Percentiles rank a stretch among this genome's conserved stretches.
Evolutionary conservation across 441 rosid species (phyloP).

Genomic region (Isatis lusitanica): DNA sequence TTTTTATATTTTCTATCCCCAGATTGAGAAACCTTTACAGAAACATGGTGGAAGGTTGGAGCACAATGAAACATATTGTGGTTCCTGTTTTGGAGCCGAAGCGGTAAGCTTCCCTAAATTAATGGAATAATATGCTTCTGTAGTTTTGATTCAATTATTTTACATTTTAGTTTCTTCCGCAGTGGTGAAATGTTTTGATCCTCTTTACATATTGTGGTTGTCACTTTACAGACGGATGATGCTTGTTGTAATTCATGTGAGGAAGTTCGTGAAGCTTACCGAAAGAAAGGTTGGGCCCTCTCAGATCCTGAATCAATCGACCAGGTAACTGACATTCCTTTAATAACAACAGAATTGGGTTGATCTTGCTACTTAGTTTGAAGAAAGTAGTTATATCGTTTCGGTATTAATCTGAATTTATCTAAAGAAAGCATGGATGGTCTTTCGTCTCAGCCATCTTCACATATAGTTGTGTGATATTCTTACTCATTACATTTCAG

Average conservation of each 20-base stretch:
- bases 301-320: conserved; percentile 80
- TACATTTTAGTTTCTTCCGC: background rate
- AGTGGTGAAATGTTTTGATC: background rate
- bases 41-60: conserved; percentile 98
- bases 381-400: background rate
- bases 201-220: conserved; percentile 5
- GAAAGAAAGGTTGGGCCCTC: conserved; percentile 94
- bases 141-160: background rate
- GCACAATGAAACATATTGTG: conserved; percentile 93
- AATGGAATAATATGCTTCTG: background rate
- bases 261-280: conserved; percentile 96
- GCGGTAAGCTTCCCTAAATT: conserved; percentile 36
- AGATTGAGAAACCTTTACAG: conserved; percentile 94
- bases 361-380: background rate
- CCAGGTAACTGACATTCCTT: conserved; percentile 27
- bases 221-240: conserved; percentile 52
- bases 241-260: conserved; percentile 91
- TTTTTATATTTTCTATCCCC: background rate
- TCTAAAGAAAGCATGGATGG: background rate
- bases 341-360: background rate
- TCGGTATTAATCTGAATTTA: background rate
- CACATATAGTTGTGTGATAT: background rate
- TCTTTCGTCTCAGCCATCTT: background rate
- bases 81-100: conserved; percentile 97
- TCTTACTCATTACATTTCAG: conserved; percentile 38